These are phyloP conservation scores for Plantago elongata DNA, from an alignment of 257 asterid species.

Conservation along the genomic window DNA sequence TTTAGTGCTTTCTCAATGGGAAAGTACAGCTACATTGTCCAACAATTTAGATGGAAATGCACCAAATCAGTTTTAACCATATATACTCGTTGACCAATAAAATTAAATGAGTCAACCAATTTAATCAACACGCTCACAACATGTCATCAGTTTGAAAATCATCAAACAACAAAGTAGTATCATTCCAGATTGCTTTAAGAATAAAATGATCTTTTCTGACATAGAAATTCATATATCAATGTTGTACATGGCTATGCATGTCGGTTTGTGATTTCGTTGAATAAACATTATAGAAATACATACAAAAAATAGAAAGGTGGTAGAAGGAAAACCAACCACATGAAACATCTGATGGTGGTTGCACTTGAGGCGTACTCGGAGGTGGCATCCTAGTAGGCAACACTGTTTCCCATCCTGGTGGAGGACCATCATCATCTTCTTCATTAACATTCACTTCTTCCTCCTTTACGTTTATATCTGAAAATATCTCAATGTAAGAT, in stretches of 20 bases:
- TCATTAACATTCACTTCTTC: conserved; percentile 31
- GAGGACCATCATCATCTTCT: conserved; percentile 57
- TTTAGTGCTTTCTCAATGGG: too few relatives aligned
- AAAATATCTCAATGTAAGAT: conserved; percentile 23
- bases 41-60: too few relatives aligned
- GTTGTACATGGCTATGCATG: background rate
- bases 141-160: too few relatives aligned
- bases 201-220: background rate
- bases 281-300: background rate
- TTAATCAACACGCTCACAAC: too few relatives aligned
- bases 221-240: background rate
- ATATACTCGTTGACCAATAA: too few relatives aligned
- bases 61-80: too few relatives aligned
- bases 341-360: conserved; percentile 30
- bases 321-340: conserved; percentile 32
- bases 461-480: conserved; percentile 37
- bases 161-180: too few relatives aligned
- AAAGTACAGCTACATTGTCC: too few relatives aligned
- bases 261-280: background rate
- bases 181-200: background rate
- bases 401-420: conserved; percentile 62
- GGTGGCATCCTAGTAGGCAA: conserved; percentile 32
- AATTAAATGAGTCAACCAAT: too few relatives aligned
- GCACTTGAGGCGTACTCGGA: conserved; percentile 35
- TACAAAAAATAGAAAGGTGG: background rate